Base-by-base conservation (phyloP, 495 filamentous ascomycete species). In the Neurospora terricola region DNA sequence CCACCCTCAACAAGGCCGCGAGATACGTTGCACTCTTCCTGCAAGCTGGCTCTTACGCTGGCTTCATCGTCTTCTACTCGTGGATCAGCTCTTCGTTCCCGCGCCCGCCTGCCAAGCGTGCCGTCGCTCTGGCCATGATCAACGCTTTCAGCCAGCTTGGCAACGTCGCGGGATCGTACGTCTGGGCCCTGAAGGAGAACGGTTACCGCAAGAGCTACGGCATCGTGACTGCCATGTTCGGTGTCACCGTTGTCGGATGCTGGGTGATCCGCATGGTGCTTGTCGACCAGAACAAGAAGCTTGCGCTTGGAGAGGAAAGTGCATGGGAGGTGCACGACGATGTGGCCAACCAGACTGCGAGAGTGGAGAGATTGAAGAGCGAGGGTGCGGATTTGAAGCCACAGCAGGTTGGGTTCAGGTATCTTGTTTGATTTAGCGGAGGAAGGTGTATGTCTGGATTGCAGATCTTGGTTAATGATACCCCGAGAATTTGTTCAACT, bases 21-120 rank as follows among this genome's bases (percentile, higher is more conserved):
- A 84, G 92, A 68, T 96, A 95, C 78, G 80, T 94, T 11, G 87
- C 91, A 1, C 92, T 94, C 82, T 85, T 95, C 66, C 91, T 95
- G 84, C 88, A 87, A 45, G 84, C 86, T 0, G 85, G 85, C 40
- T 82, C 87, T 7, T 90, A 90, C 71, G 84, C 86, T 3, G 89
- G 90, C 2, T 93, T 91, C 78, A 91, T 92, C 36, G 90, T 94
- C 5, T 87, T 88, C 39, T 85, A 94, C 68, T 90, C 88, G 21
- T 95, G 92, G 92, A 94, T 94, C 76, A 88, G 85, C 12, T 92
- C 91, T 71, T 83, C 89, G 0, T 86, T 94, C 42, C 91, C 92
- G 0, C 88, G 93, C 27, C 93, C 93, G 3, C 92, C 90, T 0
- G 88, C 91, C 0, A 96, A 96, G 82, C 88, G 92, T 74, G 92